Evolutionary conservation across 163 green algal species (phyloP).

Genomic region (Chlorella variabilis): DNA sequence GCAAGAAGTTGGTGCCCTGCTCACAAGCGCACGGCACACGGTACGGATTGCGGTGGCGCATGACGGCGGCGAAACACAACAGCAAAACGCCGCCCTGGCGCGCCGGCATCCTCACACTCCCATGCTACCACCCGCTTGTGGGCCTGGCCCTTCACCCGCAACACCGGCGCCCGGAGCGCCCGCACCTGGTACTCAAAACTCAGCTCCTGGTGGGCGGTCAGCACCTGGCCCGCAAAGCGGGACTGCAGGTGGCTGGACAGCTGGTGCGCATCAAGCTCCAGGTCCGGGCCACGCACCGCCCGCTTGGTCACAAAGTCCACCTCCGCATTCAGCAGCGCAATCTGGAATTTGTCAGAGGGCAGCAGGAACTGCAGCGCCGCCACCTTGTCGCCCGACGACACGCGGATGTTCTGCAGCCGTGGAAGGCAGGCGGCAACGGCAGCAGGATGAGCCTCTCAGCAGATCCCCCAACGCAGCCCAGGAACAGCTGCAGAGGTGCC

Average conservation of each 20-base stretch:
- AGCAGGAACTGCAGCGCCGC: constrained; percentile 55
- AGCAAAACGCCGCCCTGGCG: too few species aligned
- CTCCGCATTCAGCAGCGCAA: constrained; percentile 78
- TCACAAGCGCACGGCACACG: background rate
- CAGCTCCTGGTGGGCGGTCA: constrained; percentile 81
- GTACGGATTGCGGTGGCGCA: too few species aligned
- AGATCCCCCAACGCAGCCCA: background rate
- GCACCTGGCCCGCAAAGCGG: constrained; percentile 50
- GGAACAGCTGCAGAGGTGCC: background rate
- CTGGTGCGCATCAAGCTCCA: constrained; percentile 67
- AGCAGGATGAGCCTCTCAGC: too few species aligned
- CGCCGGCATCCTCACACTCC: too few species aligned
- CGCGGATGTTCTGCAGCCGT: constrained; percentile 68
- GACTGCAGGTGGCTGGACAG: constrained; percentile 73
- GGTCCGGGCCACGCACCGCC: constrained; percentile 46
- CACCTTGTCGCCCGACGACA: constrained; percentile 74
- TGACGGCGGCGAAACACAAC: too few species aligned
- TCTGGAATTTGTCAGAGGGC: constrained; percentile 54
- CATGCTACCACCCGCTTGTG: too few species aligned
- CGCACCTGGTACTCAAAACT: constrained; percentile 82
- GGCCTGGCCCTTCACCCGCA: too few species aligned
- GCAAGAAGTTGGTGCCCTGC: constrained; percentile 84
- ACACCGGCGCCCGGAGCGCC: background rate
- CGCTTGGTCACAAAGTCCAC: constrained; percentile 53
- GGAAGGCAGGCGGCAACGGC: background rate